phyloP scores from a whole-genome alignment of 2,329 filamentous ascomycete genomes.

The Colletotrichum tanaceti region DNA sequence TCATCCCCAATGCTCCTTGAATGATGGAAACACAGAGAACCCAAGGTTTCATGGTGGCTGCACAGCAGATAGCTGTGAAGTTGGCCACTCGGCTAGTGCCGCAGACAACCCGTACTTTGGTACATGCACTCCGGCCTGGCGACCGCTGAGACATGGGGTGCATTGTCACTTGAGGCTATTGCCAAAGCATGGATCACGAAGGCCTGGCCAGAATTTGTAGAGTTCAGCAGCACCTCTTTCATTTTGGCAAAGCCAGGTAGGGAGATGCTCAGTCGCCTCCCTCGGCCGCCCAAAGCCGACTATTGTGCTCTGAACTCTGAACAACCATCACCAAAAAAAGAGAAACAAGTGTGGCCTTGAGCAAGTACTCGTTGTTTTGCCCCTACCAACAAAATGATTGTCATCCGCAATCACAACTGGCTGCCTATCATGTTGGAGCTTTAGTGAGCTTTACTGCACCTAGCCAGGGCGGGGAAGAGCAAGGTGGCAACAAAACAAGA shows the following conservation, averaged over 20 bases:
- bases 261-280: background rate
- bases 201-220: background rate
- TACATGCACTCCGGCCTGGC: constrained; percentile 31
- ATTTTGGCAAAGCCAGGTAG: background rate
- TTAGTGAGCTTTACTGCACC: background rate
- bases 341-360: background rate
- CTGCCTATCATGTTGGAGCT: background rate
- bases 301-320: background rate
- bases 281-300: constrained; percentile 1
- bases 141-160: constrained; percentile 37
- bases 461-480: background rate
- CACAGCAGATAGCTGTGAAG: constrained; percentile 39
- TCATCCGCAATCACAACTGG: background rate
- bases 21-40: constrained; percentile 11
- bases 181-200: background rate
- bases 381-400: background rate
- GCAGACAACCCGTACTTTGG: constrained; percentile 27
- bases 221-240: background rate
- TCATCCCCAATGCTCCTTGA: background rate
- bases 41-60: constrained; percentile 15
- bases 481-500: constrained; percentile 18
- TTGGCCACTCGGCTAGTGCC: constrained; percentile 37
- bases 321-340: background rate
- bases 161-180: constrained; percentile 28
- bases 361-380: background rate